Conservation (phyloP, 2,329 filamentous ascomycete species). For the Fusarium mangiferae region DNA sequence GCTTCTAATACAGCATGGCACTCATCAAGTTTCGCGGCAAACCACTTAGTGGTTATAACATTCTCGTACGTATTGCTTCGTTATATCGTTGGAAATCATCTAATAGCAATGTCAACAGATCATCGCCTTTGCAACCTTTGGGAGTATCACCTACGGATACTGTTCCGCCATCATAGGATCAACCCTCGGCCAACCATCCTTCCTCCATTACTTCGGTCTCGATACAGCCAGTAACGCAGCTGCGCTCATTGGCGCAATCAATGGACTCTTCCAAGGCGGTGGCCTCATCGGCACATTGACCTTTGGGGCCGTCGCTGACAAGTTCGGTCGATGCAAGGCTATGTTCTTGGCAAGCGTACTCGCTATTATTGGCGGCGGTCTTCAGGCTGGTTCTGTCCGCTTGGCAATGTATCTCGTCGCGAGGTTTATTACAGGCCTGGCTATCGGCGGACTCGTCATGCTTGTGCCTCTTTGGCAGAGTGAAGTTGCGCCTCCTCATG, state of each 20-base stretch:
- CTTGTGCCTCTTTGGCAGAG: neutral
- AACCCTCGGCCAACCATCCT: neutral
- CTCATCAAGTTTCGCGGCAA: neutral
- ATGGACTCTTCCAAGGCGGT: neutral
- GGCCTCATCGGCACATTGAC: neutral
- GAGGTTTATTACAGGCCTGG: neutral
- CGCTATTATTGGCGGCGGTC: neutral
- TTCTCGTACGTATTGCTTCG: neutral
- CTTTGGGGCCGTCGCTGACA: neutral
- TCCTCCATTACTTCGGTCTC: neutral
- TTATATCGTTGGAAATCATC: fast-evolving
- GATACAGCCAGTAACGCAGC: neutral
- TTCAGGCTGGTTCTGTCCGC: neutral
- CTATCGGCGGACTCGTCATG: neutral
- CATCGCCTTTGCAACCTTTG: neutral
- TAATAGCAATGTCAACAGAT: neutral
- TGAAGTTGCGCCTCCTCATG: neutral
- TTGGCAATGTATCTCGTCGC: neutral
- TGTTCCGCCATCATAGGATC: neutral
- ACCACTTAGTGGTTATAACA: neutral
- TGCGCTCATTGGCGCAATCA: neutral
- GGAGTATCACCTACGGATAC: neutral
- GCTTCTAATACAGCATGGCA: neutral
- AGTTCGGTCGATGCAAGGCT: neutral
- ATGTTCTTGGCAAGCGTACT: neutral